Evolutionary conservation across 2,329 filamentous ascomycete genomes (phyloP).

Genomic region (Neocucurbitaria cava): DNA sequence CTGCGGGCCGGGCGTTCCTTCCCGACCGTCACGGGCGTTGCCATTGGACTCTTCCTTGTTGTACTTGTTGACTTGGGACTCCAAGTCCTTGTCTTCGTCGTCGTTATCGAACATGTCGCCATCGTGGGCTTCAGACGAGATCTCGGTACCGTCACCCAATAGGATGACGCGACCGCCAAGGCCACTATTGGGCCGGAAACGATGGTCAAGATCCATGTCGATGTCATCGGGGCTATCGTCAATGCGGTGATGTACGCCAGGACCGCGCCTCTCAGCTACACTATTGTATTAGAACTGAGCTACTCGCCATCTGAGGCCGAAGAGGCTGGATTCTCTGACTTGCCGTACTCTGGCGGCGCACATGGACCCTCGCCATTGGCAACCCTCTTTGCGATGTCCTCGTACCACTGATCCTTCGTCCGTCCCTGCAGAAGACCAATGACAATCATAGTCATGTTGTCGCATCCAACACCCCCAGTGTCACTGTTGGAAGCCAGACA

Average conservation of each 20-base stretch:
- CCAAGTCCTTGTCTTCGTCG: constrained; percentile 83
- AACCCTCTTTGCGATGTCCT: constrained; percentile 91
- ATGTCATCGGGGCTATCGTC: constrained; percentile 65
- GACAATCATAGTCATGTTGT: constrained; percentile 99
- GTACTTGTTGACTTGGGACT: constrained; percentile 79
- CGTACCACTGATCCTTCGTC: constrained; percentile 98
- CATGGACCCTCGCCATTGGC: constrained; percentile 97
- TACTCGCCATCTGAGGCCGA: constrained; percentile 44
- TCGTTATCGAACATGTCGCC: constrained; percentile 94
- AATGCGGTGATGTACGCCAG: constrained; percentile 58
- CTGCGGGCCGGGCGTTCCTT: constrained; percentile 36
- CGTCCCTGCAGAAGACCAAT: constrained; percentile 89
- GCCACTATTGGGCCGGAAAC: constrained; percentile 72
- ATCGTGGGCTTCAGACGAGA: constrained; percentile 86
- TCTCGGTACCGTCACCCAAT: constrained; percentile 92
- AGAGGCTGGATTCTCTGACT: constrained; percentile 61
- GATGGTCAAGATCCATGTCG: constrained; percentile 74
- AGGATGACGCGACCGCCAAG: constrained; percentile 82
- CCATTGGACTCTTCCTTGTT: constrained; percentile 32
- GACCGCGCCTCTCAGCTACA: constrained; percentile 60
- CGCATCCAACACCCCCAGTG: constrained; percentile 95
- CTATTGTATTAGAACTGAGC: constrained; percentile 45
- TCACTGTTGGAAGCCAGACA: constrained; percentile 97
- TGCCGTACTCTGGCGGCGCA: constrained; percentile 99
- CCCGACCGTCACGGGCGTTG: constrained; percentile 26